A percentile compares a stretch with the other conserved stretches of the same genome.
These are phyloP conservation scores for Tuber borchii DNA, from an alignment of 495 filamentous ascomycete species.

Conservation along the genomic window DNA sequence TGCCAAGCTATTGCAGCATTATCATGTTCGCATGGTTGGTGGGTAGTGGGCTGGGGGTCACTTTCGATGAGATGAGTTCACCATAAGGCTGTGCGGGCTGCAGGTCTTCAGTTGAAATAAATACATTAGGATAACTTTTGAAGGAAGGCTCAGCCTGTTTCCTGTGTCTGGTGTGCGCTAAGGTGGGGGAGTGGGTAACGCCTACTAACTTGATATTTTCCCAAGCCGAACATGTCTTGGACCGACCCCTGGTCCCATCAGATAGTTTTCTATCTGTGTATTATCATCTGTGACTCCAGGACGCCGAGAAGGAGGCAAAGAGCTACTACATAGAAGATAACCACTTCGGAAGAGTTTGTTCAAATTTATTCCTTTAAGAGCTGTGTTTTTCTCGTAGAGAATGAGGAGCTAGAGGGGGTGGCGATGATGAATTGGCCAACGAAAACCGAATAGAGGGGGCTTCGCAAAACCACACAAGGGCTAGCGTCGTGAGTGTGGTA, in stretches of 20 bases:
- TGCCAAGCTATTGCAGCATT: conserved; percentile 85
- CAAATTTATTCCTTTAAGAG: not conserved
- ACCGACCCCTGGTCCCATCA: not conserved
- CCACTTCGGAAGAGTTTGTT: not conserved
- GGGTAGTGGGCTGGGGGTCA: not conserved
- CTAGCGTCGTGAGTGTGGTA: not conserved
- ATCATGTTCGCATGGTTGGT: conserved; percentile 66
- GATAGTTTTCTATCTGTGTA: not conserved
- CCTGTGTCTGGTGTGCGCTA: not conserved
- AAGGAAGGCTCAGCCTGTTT: not conserved
- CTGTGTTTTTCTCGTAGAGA: not conserved
- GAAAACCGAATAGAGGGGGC: not conserved
- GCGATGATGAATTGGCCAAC: not conserved
- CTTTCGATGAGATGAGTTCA: not conserved
- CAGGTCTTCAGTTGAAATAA: no score
- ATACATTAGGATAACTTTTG: no score
- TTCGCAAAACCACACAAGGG: not conserved
- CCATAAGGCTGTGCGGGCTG: no score
- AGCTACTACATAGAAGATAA: not conserved
- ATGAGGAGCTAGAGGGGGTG: not conserved
- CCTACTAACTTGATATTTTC: not conserved
- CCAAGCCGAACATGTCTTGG: not conserved
- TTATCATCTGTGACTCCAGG: not conserved
- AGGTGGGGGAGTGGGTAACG: no score
- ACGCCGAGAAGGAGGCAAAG: not conserved